Conservation (phyloP, 345 rosid species). For the Eucalyptus tenuipes region DNA sequence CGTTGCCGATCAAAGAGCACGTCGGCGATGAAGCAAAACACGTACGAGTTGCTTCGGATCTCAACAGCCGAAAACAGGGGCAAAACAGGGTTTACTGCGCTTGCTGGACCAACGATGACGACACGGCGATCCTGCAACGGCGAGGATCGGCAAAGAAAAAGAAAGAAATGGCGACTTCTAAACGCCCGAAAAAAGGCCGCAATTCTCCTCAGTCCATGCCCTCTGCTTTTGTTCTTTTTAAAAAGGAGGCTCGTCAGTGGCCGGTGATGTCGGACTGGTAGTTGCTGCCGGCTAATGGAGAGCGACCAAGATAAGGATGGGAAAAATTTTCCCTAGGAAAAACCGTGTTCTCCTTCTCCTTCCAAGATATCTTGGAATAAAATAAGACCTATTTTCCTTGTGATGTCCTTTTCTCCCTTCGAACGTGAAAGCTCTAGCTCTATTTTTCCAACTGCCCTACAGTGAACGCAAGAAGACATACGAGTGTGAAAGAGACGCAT, state of each 20-base stretch:
- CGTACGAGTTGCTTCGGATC: no score
- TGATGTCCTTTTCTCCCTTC: not conserved
- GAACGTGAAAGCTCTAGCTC: not conserved
- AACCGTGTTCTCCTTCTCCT: not conserved
- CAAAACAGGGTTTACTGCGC: no score
- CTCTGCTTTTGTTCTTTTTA: not conserved
- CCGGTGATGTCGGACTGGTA: not conserved
- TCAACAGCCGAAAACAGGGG: no score
- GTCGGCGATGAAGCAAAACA: no score
- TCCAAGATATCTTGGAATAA: not conserved
- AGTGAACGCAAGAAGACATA: fast-evolving
- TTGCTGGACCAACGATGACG: no score
- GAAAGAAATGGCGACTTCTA: not conserved
- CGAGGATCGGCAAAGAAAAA: not conserved
- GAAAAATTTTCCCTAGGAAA: not conserved
- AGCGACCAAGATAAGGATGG: not conserved
- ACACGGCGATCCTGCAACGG: not conserved
- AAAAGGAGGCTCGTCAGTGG: not conserved
- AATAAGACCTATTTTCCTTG: not conserved
- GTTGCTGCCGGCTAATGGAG: not conserved
- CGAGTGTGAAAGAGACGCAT: not conserved
- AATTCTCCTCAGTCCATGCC: not conserved
- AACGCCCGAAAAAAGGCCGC: not conserved
- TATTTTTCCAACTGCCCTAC: not conserved
- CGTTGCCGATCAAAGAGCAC: not conserved